Evolutionary conservation across 2,329 filamentous ascomycete species (phyloP).

Genomic region (Colletotrichum sublineola): DNA sequence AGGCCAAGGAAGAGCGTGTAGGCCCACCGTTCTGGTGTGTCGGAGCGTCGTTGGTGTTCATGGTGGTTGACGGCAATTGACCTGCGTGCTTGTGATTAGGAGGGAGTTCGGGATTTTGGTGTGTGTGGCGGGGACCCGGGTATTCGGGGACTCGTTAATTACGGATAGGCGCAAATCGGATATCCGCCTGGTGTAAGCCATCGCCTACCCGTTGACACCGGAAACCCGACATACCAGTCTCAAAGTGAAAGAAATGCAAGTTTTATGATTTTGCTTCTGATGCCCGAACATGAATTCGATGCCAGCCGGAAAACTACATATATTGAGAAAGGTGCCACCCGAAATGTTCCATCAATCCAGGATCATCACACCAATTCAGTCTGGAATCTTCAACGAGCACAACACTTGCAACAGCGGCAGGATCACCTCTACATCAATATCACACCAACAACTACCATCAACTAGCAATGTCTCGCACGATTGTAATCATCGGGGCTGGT

Average conservation of each 20-base stretch:
- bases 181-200: not conserved
- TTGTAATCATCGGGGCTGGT: conserved; percentile 50
- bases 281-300: not conserved
- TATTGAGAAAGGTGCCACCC: too few relatives aligned
- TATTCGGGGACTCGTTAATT: conserved; percentile 21
- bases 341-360: not conserved
- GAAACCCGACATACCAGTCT: not conserved
- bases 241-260: not conserved
- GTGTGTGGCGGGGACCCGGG: conserved; percentile 16
- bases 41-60: not conserved
- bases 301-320: not conserved
- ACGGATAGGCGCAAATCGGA: not conserved
- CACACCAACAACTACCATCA: not conserved
- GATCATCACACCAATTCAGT: not conserved
- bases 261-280: not conserved
- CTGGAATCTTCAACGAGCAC: not conserved
- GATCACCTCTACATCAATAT: not conserved
- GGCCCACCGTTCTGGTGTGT: not conserved
- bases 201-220: not conserved
- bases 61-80: not conserved
- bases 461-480: conserved; percentile 30
- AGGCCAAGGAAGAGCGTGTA: conserved; percentile 57
- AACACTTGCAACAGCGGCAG: not conserved
- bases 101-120: not conserved
- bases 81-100: not conserved